These are phyloP conservation scores for Euclidium syriacum DNA, from an alignment of 345 rosid genomes.

Conservation along the genomic window DNA sequence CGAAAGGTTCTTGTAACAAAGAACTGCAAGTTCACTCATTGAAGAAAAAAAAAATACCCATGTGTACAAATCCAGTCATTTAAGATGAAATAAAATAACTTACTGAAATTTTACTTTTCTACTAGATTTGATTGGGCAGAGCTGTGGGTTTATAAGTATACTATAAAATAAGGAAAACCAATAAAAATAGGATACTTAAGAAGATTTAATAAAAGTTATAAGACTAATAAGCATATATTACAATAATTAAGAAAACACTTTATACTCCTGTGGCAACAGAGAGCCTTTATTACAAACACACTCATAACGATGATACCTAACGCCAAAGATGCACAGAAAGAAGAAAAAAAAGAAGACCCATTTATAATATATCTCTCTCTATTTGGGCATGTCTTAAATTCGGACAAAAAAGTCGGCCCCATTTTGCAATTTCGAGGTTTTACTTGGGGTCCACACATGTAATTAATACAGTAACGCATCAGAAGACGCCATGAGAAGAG, in stretches of 20 bases:
- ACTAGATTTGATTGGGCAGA: no score
- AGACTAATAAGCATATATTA: not conserved
- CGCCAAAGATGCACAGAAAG: constrained; percentile 6
- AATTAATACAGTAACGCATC: constrained; percentile 50
- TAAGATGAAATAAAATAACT: no score
- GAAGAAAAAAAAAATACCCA: no score
- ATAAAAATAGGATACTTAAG: no score
- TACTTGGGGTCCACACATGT: constrained; percentile 12
- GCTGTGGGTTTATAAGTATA: no score
- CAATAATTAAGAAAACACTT: constrained; percentile 16
- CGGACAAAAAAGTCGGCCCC: constrained; percentile 20
- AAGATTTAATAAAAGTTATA: not conserved
- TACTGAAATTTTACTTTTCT: no score
- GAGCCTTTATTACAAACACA: constrained; percentile 29
- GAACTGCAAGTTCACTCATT: no score
- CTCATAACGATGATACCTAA: constrained; percentile 22
- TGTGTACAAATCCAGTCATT: no score
- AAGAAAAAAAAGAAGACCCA: not conserved
- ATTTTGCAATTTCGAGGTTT: constrained; percentile 3
- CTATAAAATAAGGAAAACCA: no score
- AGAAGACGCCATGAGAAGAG: constrained; percentile 64
- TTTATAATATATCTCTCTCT: not conserved
- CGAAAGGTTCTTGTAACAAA: no score
- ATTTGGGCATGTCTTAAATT: constrained; percentile 2
- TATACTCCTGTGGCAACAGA: constrained; percentile 28